These are phyloP conservation scores for Epichloe amarillans DNA, from an alignment of 2,329 filamentous ascomycete species.

Conservation along the genomic window DNA sequence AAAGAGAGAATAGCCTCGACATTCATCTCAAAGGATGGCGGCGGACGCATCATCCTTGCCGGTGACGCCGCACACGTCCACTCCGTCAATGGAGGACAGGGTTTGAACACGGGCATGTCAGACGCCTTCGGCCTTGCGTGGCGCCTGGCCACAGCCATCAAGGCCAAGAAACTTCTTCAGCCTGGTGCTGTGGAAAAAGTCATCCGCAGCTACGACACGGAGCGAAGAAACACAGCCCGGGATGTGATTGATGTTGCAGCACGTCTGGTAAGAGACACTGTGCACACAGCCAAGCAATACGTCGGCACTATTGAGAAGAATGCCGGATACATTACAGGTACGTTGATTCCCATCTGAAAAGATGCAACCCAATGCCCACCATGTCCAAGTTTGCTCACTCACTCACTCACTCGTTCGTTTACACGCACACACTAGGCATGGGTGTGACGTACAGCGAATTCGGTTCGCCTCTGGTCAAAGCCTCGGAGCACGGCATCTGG, in stretches of 20 bases:
- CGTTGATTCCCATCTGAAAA: not conserved
- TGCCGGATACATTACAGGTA: conserved; percentile 34
- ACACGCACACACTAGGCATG: conserved; percentile 17
- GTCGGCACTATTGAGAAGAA: conserved; percentile 33
- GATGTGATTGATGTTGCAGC: conserved; percentile 34
- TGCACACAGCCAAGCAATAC: conserved; percentile 29
- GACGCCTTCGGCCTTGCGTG: conserved; percentile 42
- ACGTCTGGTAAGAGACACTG: conserved; percentile 30
- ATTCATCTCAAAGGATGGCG: conserved; percentile 25
- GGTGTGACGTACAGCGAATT: conserved; percentile 26
- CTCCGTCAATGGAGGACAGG: conserved; percentile 41
- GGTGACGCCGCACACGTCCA: conserved; percentile 46
- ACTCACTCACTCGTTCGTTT: not conserved
- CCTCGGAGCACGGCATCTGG: conserved; percentile 22
- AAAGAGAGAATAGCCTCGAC: conserved; percentile 27
- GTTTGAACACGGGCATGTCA: conserved; percentile 44
- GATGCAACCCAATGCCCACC: not conserved
- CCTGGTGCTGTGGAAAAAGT: conserved; percentile 13
- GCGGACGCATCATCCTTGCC: conserved; percentile 35
- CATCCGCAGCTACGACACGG: conserved; percentile 29
- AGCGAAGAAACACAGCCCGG: conserved; percentile 29
- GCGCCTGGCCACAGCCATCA: conserved; percentile 28
- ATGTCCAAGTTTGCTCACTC: not conserved
- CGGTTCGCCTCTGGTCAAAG: conserved; percentile 20
- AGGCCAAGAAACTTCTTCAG: conserved; percentile 10